Percentiles rank a stretch among this genome's conserved stretches.
Evolutionary conservation across 2,329 filamentous ascomycete species (phyloP).

Genomic region (Aureobasidium subglaciale): DNA sequence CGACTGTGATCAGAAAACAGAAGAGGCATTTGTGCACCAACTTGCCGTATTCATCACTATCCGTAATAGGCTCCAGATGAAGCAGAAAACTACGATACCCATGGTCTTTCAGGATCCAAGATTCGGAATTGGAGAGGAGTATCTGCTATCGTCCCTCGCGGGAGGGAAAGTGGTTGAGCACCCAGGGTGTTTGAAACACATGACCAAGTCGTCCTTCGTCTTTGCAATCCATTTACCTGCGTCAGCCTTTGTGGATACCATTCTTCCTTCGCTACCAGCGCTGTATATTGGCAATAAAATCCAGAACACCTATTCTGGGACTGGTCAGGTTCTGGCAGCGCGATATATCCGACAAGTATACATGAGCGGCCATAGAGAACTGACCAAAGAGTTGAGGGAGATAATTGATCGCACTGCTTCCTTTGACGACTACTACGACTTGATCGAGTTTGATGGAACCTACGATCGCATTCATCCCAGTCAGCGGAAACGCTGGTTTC

Average conservation of each 20-base stretch:
- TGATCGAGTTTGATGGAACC: no score
- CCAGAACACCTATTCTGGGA: neutral
- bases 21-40: no score
- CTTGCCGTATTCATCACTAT: no score
- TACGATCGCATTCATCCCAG: no score
- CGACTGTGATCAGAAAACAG: no score
- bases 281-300: neutral
- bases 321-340: neutral
- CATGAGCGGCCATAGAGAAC: neutral
- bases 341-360: neutral
- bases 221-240: neutral
- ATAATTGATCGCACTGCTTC: neutral
- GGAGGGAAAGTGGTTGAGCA: neutral
- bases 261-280: neutral
- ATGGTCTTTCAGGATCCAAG: neutral
- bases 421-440: neutral
- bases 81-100: neutral
- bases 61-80: no score
- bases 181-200: neutral
- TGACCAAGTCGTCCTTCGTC: neutral
- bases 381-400: neutral
- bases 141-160: neutral
- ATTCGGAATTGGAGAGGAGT: neutral
- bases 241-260: neutral
- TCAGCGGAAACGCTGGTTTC: neutral